These are phyloP conservation scores for Nyctanthes arbortristis DNA, from an alignment of 257 asterid species.

Conservation along the genomic window DNA sequence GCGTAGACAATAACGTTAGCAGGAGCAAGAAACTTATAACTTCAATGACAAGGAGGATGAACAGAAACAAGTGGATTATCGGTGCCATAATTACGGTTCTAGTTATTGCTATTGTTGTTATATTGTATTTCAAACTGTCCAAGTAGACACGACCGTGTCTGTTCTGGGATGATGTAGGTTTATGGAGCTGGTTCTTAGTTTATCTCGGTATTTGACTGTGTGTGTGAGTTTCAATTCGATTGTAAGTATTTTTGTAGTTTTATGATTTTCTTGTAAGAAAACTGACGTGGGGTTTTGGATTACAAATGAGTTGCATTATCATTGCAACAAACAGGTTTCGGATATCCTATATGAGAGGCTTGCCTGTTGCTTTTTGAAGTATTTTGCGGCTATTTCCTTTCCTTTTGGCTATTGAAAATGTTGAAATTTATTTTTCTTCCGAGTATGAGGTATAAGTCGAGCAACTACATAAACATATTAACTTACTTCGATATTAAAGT, in stretches of 20 bases:
- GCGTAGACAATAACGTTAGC: slow-evolving; percentile 69
- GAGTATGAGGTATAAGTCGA: no score
- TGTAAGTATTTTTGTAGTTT: no score
- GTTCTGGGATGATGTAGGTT: neutral
- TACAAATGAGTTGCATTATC: neutral
- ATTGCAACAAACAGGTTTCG: no score
- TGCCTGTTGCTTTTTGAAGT: no score
- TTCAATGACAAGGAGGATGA: slow-evolving; percentile 68
- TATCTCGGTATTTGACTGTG: slow-evolving; percentile 1
- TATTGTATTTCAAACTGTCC: slow-evolving; percentile 64
- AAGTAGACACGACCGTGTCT: slow-evolving; percentile 23
- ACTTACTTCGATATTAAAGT: no score
- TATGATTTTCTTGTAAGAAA: neutral
- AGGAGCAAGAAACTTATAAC: slow-evolving; percentile 61
- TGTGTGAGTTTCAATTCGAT: slow-evolving; percentile 22
- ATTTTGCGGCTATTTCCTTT: no score
- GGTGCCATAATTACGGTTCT: slow-evolving; percentile 50
- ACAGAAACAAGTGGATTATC: slow-evolving; percentile 68
- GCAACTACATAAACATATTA: no score
- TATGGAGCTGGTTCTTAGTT: neutral
- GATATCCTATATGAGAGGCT: no score
- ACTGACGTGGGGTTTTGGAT: neutral
- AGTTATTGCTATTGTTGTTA: slow-evolving; percentile 43
- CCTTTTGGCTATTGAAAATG: no score
- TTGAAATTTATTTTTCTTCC: no score